Evolutionary conservation across 208 protist genomes (phyloP).

Genomic region (Herpetomonas samuelpessoai): DNA sequence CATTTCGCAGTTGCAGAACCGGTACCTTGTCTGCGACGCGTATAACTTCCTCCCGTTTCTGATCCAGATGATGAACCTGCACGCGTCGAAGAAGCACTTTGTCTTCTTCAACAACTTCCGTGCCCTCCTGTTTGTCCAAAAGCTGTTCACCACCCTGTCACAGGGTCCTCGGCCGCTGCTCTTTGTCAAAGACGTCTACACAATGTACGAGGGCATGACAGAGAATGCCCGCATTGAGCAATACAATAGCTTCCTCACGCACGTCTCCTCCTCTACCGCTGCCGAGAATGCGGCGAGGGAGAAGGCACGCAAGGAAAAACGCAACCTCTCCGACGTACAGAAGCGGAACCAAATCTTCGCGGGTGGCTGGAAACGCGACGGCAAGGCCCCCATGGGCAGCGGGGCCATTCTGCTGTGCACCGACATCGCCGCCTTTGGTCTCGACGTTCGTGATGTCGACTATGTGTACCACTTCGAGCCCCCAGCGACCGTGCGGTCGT

Average conservation of each 20-base stretch:
- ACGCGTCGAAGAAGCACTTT: constrained; percentile 90
- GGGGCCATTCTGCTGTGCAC: constrained; percentile 89
- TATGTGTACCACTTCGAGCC: constrained; percentile 93
- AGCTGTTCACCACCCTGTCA: constrained; percentile 48
- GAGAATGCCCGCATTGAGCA: constrained; percentile 71
- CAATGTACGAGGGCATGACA: constrained; percentile 87
- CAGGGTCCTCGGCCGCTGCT: constrained; percentile 48
- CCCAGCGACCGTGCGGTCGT: constrained; percentile 68
- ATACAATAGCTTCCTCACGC: constrained; percentile 84
- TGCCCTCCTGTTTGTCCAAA: constrained; percentile 65
- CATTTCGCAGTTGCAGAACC: constrained; percentile 70
- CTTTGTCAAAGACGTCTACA: constrained; percentile 64
- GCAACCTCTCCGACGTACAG: constrained; percentile 43
- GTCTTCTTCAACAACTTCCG: constrained; percentile 88
- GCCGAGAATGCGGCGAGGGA: constrained; percentile 6
- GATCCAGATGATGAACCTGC: constrained; percentile 85
- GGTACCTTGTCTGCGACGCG: constrained; percentile 68
- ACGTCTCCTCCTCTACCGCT: constrained; percentile 16
- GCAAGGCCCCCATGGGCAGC: constrained; percentile 47
- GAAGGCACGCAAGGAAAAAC: constrained; percentile 7
- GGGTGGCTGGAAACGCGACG: constrained; percentile 78
- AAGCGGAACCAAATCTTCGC: constrained; percentile 78
- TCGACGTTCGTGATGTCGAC: constrained; percentile 91
- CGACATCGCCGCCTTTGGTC: constrained; percentile 84
- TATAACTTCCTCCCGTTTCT: constrained; percentile 65